Evolutionary conservation across 805 yeast species (phyloP).

Genomic region (Cyberlindnera meyerae): DNA sequence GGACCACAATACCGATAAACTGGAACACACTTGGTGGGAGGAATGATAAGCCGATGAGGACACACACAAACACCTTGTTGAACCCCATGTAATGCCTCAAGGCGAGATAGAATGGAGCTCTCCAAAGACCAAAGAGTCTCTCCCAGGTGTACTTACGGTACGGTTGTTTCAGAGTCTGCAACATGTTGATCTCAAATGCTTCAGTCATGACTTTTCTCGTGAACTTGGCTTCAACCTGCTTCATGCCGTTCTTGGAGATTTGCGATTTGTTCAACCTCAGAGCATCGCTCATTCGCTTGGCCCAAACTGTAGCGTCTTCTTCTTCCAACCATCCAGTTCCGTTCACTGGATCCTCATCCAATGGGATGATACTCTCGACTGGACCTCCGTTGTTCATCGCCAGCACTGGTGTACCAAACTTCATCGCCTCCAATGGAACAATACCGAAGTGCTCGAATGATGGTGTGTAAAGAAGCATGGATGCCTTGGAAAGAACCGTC

Average conservation of each 20-base stretch:
- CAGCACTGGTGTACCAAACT: constrained; percentile 72
- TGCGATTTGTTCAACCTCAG: constrained; percentile 22
- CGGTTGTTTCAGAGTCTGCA: constrained; percentile 24
- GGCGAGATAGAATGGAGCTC: constrained; percentile 14
- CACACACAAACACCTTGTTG: constrained; percentile 14
- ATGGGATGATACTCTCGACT: constrained; percentile 54
- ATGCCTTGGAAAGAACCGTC: constrained; percentile 51
- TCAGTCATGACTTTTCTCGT: constrained; percentile 37
- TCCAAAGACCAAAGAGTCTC: constrained; percentile 22
- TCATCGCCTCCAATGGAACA: constrained; percentile 95
- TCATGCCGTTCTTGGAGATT: constrained; percentile 28
- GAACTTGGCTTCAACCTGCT: constrained; percentile 29
- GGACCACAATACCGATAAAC: constrained; percentile 3
- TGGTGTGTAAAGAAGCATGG: constrained; percentile 80
- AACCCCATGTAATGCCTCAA: constrained; percentile 6
- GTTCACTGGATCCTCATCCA: constrained; percentile 26
- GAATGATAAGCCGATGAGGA: constrained; percentile 12
- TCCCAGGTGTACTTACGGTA: constrained; percentile 29
- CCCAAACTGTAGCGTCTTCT: constrained; percentile 50
- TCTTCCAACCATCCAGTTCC: constrained; percentile 65
- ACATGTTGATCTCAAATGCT: constrained; percentile 32
- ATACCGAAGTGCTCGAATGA: constrained; percentile 93
- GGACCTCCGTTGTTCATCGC: constrained; percentile 95
- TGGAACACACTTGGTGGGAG: constrained; percentile 21
- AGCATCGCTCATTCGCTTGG: constrained; percentile 40